Base-by-base conservation (phyloP, 1,284 basidiomycete species). In the Volvariella volvacea region DNA sequence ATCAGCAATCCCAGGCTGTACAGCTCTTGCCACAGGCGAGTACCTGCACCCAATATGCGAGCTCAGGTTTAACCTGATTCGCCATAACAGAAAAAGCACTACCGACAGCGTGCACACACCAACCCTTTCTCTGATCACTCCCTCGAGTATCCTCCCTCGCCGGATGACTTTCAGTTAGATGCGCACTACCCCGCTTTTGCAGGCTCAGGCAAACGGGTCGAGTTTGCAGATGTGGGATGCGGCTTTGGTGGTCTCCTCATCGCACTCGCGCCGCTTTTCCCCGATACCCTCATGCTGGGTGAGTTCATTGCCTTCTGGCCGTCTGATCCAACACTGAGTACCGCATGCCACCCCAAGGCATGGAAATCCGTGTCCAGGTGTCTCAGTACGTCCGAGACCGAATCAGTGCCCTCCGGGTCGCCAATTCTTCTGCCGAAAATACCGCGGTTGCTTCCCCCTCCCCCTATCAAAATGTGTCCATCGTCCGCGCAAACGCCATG, bases 121-220 rank as follows among this genome's bases (percentile, higher is more conserved):
- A 99, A 99, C 63, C 95, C 95, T 1, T 98, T 99, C 66, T 91
- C 90, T 10, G 96, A 99, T 65, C 96, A 99, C 66, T 75, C 81
- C 19, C 78, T 99, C 41, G 83, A 85, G 50, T 99, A 98, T 62
- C 96, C 96, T 1, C 50, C 77, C n/a, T 78, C 80, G 8, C 94
- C 95, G 0, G 64, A 71, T 15, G 66, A 73, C 44, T 85, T 96
- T 68, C 83, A 96, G 66, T 97, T 94, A 93, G 67, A 73, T 8
- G 64, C 68, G 14, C 91, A 96, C 64, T 99, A 85, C 64, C 95
- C 95, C 2, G 73, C 77, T 30, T 87, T 83, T 61, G 63, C 71
- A 16, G 65, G 56, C 36, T 62, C 74, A 3, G 71, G 67, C 17
- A 83, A 83, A 59, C 66, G 69, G 10, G 94, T 96, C 30, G 92